Conservation (phyloP, 75 land plant species). For the Cupressus sempervirens region DNA sequence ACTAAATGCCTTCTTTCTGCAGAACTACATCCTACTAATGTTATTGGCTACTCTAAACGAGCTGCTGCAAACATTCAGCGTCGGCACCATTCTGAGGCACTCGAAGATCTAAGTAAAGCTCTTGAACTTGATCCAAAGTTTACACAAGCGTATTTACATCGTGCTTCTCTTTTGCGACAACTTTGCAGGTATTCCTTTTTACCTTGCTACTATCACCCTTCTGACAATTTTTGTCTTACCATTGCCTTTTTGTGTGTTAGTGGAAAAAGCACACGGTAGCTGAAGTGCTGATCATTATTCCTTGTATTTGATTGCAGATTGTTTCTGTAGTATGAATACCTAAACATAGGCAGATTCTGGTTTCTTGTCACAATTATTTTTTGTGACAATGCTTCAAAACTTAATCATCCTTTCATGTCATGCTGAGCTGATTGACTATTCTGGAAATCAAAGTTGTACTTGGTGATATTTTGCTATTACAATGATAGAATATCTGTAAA, state of each 20-base stretch:
- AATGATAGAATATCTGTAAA: background rate
- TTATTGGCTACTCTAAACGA: slow-evolving; percentile 46
- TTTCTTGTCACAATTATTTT: background rate
- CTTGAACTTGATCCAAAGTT: slow-evolving; percentile 71
- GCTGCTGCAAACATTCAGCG: slow-evolving; percentile 47
- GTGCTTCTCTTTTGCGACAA: too few species aligned
- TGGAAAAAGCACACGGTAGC: too few species aligned
- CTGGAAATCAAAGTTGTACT: background rate
- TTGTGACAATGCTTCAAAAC: background rate
- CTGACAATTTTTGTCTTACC: background rate
- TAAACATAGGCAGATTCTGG: background rate
- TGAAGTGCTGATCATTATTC: background rate
- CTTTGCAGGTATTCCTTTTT: too few species aligned
- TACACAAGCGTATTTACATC: slow-evolving; percentile 48
- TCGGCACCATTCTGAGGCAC: slow-evolving; percentile 63
- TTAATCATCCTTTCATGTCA: background rate
- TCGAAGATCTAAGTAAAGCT: slow-evolving; percentile 66
- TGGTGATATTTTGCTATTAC: background rate
- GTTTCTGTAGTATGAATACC: background rate
- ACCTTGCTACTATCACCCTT: background rate
- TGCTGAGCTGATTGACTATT: background rate
- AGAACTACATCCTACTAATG: slow-evolving; percentile 42
- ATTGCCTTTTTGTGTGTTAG: background rate
- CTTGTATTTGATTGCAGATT: background rate
- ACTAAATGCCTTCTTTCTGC: slow-evolving; percentile 9